Evolutionary conservation across 129 eudicot genomes (phyloP).

Genomic region (carrot (Daucus carota)): DH1_v3.0 NC_030388.2:30567501-30568000

Average conservation of each 20-base stretch:
- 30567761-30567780: constrained; percentile 77
- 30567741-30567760: constrained; percentile 59
- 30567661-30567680: constrained; percentile 43
- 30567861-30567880: constrained; percentile 52
- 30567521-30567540: constrained; percentile 46
- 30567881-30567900: constrained; percentile 76
- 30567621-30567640: constrained; percentile 34
- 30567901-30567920: constrained; percentile 47
- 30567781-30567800: constrained; percentile 36
- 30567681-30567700: constrained; percentile 44
- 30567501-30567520: constrained; percentile 59
- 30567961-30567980: constrained; percentile 43
- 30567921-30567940: constrained; percentile 75
- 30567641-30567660: constrained; percentile 40
- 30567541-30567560: constrained; percentile 34
- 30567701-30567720: constrained; percentile 48
- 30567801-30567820: constrained; percentile 50
- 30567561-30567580: constrained; percentile 35
- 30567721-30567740: constrained; percentile 44
- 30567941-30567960: constrained; percentile 46
- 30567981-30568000: constrained; percentile 60
- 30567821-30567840: constrained; percentile 69
- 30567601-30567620: constrained; percentile 31
- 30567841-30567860: constrained; percentile 63
- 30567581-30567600: constrained; percentile 38